Base-by-base conservation (phyloP, 257 asterid species). In the Solanum pinnatisectum region DNA sequence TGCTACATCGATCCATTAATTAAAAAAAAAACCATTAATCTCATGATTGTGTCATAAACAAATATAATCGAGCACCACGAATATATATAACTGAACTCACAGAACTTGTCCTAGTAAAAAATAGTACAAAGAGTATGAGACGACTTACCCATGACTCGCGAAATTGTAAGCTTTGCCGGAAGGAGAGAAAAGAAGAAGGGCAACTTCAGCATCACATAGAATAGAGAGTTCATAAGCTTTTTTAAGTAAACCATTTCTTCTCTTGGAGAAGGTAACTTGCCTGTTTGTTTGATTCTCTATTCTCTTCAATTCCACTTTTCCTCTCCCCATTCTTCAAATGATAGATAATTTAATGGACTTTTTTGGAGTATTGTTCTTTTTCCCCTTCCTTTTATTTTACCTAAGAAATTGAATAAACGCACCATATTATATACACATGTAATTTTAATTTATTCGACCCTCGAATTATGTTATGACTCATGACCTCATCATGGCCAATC, bases 291-390 rank as follows among this genome's bases (percentile, higher is more conserved):
- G 32, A 18, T 82, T 82, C 70, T 82, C 86, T 82, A 82, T 82
- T 82, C 86, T 82, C 70, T 93, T 93, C 86, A 93, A 27, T 87
- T 92, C 95, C 8, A 93, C 94, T 89, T 93, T 93, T 22, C 95
- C 95, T 90, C 95, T 92, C 83, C 95, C 95, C 95, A 93, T 93
- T 42, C 85, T 81, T 46, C 5, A 1, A 15, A 10, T 44, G 4
- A 3, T 15, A 70, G n/a, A 40, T 30, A 27, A 25, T 25, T 42
- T 32, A n/a, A 8, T 10, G 30, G 49, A 36, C 27, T 11, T 35
- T 37, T 30, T 76, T 3, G 5, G 10, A 77, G 23, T 35, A 35
- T 76, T 76, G 3, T 76, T 10, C 10, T 36, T 36, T 73, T 36
- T 10, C 8, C 46, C 46, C 16, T 74, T 74, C 18, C n/a, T 73